Percentiles rank a stretch among this genome's conserved stretches.
These are phyloP conservation scores for Kwoniella pini DNA, from an alignment of 768 basidiomycete species.

Conservation along the genomic window DNA sequence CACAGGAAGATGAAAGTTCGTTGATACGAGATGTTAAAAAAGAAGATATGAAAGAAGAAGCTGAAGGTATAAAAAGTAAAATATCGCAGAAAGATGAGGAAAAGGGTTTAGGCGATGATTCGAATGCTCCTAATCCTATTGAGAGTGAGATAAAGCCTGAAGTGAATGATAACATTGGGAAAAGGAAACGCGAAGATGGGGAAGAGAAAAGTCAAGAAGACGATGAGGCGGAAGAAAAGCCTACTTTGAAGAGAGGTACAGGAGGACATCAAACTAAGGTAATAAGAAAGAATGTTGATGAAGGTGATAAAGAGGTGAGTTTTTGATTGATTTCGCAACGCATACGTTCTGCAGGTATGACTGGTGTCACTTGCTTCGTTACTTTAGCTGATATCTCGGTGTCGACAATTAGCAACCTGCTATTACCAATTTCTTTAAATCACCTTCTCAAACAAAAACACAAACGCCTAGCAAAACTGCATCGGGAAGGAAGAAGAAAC, in stretches of 20 bases:
- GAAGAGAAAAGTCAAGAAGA: conserved; percentile 10
- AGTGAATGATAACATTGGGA: conserved; percentile 15
- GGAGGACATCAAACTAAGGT: conserved; percentile 46
- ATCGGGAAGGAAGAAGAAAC: not conserved
- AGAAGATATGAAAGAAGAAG: conserved; percentile 23
- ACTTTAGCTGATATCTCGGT: too few species aligned
- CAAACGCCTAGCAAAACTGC: not conserved
- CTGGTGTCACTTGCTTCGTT: too few species aligned
- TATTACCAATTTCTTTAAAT: conserved; percentile 45
- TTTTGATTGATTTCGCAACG: too few species aligned
- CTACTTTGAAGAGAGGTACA: conserved; percentile 3
- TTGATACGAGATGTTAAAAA: too few species aligned
- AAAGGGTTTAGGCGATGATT: conserved; percentile 46
- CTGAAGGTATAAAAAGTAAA: conserved; percentile 22
- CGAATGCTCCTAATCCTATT: conserved; percentile 44
- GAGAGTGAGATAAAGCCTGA: not conserved
- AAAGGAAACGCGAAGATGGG: conserved; percentile 2
- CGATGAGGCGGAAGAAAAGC: conserved; percentile 8
- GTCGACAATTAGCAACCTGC: conserved; percentile 51
- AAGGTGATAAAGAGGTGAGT: conserved; percentile 28
- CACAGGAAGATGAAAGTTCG: not conserved
- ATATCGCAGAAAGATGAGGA: conserved; percentile 28
- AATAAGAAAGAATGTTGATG: conserved; percentile 25
- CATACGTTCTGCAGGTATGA: too few species aligned
- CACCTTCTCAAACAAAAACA: conserved; percentile 15